Percentiles rank a stretch among this genome's conserved stretches.
phyloP scores from a whole-genome alignment of 352 stramenopile genomes.

The Thraustotheca clavata region DNA sequence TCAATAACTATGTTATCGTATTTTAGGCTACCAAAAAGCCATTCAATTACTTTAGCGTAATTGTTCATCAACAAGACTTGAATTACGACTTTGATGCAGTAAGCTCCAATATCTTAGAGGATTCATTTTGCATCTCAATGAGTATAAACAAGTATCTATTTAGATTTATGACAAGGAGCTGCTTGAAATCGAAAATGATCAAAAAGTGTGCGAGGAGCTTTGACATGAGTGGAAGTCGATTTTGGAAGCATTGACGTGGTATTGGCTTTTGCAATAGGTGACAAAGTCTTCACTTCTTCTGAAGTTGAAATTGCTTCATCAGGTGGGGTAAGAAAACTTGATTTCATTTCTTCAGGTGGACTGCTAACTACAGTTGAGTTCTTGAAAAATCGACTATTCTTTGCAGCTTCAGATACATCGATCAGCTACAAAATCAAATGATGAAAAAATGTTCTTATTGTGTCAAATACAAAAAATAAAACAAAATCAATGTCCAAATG shows the following conservation, averaged over 20 bases:
- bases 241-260: not conserved
- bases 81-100: too few species aligned
- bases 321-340: not conserved
- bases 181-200: conserved; percentile 2
- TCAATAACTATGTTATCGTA: too few species aligned
- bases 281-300: not conserved
- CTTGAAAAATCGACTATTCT: not conserved
- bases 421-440: not conserved
- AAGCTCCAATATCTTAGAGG: too few species aligned
- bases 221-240: not conserved
- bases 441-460: not conserved
- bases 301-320: not conserved
- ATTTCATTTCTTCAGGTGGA: not conserved
- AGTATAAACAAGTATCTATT: too few species aligned
- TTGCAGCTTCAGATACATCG: not conserved
- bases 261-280: not conserved
- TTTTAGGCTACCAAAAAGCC: too few species aligned
- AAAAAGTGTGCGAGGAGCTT: not conserved
- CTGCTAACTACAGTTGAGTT: not conserved
- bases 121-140: too few species aligned
- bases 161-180: too few species aligned
- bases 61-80: too few species aligned
- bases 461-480: not conserved
- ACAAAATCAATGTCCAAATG: not conserved
- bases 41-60: too few species aligned